Conservation (phyloP, 306 rosid species). For the Casuarina glauca region DNA sequence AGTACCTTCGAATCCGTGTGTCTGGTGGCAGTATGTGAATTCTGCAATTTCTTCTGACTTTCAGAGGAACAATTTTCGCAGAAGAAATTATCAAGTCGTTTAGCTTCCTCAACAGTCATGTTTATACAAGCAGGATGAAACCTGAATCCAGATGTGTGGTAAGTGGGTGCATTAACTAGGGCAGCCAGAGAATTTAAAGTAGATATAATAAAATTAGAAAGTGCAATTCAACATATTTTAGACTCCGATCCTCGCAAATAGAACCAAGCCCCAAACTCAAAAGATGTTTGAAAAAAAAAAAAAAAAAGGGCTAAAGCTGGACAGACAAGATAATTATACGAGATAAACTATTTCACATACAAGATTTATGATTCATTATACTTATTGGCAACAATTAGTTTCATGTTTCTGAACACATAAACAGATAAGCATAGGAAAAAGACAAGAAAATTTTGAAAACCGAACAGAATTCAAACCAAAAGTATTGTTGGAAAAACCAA, state of each 20-base stretch:
- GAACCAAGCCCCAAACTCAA: background rate
- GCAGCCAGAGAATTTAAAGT: too few relatives aligned
- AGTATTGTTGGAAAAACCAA: background rate
- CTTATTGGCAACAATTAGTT: background rate
- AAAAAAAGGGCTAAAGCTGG: background rate
- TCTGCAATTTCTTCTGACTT: constrained; percentile 87
- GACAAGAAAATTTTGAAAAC: background rate
- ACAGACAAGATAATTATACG: background rate
- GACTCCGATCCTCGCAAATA: background rate
- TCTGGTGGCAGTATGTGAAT: constrained; percentile 66
- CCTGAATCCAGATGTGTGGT: constrained; percentile 45
- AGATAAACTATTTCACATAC: background rate
- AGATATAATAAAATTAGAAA: background rate
- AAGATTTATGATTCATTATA: background rate
- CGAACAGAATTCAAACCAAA: background rate
- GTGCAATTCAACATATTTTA: background rate
- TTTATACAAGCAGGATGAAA: constrained; percentile 99
- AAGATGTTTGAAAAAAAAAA: background rate
- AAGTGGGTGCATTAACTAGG: too few relatives aligned
- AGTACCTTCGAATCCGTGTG: constrained; percentile 80
- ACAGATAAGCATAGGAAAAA: background rate
- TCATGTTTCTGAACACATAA: background rate
- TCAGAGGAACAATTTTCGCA: constrained; percentile 91
- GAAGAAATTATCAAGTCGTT: constrained; percentile 85
- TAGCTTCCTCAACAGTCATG: constrained; percentile 93